Base-by-base conservation (phyloP, 2,329 filamentous ascomycete species). In the Exophiala sp. region DNA sequence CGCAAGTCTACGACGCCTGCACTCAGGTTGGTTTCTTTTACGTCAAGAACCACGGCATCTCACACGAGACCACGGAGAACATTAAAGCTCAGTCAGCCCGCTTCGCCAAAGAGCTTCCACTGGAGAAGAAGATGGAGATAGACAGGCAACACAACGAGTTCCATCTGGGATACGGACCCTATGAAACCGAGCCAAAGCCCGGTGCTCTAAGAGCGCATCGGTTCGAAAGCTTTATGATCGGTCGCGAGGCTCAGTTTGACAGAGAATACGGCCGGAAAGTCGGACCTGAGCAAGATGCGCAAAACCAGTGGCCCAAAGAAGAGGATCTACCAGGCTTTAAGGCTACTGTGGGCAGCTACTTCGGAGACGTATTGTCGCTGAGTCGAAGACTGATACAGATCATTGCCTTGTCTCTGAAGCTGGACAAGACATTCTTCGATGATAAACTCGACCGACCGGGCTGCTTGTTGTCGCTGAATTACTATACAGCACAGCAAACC, bases 21-120 rank as follows among this genome's bases (percentile, higher is more conserved):
- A 57, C 47, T n/a, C 44, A 49, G 6, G 45, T 60, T n/a, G 60
- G 59, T 7, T 62, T 62, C 47, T 62, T 63, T 36, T 62, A 63
- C 41, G 41, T 63, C 42, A 58, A 55, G 29, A 52, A 59, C 49
- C 60, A 62, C 47, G 60, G 54, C 9, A 52, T 63, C 16, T 54
- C 55, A 6, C 43, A 60, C 33, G 29, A 61, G 3, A 50, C 43
- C 3, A 54, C 58, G 33, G 34, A 40, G 16, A 16, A 21, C 7
- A 20, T 59, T 2, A 45, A 58, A 36, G 32, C 39, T 18, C 8
- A 43, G 8, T 10, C 41, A 11, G 8, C 11, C 2, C 41, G 41
- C 3, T 43, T 43, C 20, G 21, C 29, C 20, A 11, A 43, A 3
- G 41, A n/a, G 9, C 20, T 43, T 6, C 12, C 20, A 8, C 2